Conservation (phyloP, 2,329 filamentous ascomycete genomes). For the Clonostachys rhizophaga region DNA sequence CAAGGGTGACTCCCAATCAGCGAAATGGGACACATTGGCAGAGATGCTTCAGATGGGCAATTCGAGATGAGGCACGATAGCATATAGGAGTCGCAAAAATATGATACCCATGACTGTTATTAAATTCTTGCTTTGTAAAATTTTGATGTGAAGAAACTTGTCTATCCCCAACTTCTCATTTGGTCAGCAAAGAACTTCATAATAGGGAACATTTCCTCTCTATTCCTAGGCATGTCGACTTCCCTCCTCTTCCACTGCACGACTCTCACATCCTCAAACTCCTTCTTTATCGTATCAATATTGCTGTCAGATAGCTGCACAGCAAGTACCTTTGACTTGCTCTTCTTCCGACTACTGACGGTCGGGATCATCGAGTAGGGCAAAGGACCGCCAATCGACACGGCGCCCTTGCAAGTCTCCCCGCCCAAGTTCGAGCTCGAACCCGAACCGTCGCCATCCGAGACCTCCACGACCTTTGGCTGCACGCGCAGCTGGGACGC, state of each 20-base stretch:
- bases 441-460: constrained; percentile 5
- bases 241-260: constrained; percentile 66
- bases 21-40: constrained; percentile 75
- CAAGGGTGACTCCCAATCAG: constrained; percentile 52
- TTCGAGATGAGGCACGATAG: constrained; percentile 6
- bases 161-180: constrained; percentile 28
- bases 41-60: constrained; percentile 65
- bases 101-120: not conserved
- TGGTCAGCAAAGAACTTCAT: constrained; percentile 79
- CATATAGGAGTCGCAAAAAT: constrained; percentile 3
- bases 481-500: constrained; percentile 35
- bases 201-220: constrained; percentile 84
- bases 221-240: constrained; percentile 76
- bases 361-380: constrained; percentile 45
- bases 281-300: constrained; percentile 56
- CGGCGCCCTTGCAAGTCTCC: constrained; percentile 44
- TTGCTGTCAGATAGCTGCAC: constrained; percentile 58
- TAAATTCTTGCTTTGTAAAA: constrained; percentile 10
- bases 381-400: constrained; percentile 59
- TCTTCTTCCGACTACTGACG: constrained; percentile 43
- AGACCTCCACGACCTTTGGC: constrained; percentile 25
- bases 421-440: constrained; percentile 1
- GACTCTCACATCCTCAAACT: constrained; percentile 63
- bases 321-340: constrained; percentile 58
- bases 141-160: not conserved